Evolutionary conservation across 2,329 filamentous ascomycete species (phyloP), one percentile per base, ranked within the genome.

Genomic region (Lasiodiplodia theobromae): DNA sequence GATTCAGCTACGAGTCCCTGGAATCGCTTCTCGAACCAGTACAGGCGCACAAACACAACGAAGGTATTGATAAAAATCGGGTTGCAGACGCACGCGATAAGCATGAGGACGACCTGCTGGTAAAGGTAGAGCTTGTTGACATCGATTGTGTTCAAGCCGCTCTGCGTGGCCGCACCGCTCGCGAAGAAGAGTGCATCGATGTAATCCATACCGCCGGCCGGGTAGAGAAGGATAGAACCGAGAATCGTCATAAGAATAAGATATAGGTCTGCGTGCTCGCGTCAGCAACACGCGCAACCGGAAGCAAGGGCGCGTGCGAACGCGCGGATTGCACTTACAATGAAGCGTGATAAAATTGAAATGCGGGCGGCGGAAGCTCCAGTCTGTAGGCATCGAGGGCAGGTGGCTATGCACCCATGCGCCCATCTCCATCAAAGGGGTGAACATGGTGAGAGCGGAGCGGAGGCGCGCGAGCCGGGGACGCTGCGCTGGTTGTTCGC

Each of bases 21-120:
- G 77, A 99, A 98, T 8, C 94, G 89, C 80, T 96, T 97, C 80
- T 99, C 94, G 77, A 99, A 99, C 95, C 95, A 99, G 81, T 97
- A 97, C 1, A 99, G 84, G 31, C 96, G 91, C 16, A 98, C 86
- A 73, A 97, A 95, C 8, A 99, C 96, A 54, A 99, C 93, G 54
- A 88, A 91, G 2, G 92, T 77, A 68, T 81, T 78, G 62, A 81
- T 81, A 69, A 80, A 79, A 69, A 81, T 81, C 23, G 79, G 80
- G n/a, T 77, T 81, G 71, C 78, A 80, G 31, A 79, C 16, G 71
- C 73, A 78, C 14, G 79, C 70, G 8, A 79, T 72, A 23, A 81
- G 64, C 71, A 79, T 76, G 18, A 81, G 72, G 21, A 76, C 85
- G 52, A 92, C 78, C 80, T 86, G 85, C 72, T 86, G 84, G 73